Evolutionary conservation across 75 land plant species (phyloP).

Genomic region (Isoetes taiwanensis): DNA sequence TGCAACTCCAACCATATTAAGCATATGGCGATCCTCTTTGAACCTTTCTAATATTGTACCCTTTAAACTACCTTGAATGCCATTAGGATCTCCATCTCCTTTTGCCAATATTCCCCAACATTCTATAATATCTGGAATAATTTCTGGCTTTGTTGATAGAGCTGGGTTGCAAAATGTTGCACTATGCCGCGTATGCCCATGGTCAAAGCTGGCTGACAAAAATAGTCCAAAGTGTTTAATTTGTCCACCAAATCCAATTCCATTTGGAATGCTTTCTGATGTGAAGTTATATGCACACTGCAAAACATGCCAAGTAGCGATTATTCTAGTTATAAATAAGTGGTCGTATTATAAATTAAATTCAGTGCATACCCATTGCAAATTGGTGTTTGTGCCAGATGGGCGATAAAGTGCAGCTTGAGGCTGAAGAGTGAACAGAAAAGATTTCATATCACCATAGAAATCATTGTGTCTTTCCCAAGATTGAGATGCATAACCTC

Average conservation of each 20-base stretch:
- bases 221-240: conserved; percentile 82
- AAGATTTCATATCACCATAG: conserved; percentile 87
- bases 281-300: conserved; percentile 84
- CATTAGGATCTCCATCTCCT: conserved; percentile 16
- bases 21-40: conserved; percentile 91
- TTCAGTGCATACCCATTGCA: conserved; percentile 65
- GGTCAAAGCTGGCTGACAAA: conserved; percentile 60
- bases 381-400: conserved; percentile 59
- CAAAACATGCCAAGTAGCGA: neutral
- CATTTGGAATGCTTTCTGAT: conserved; percentile 83
- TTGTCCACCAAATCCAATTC: conserved; percentile 85
- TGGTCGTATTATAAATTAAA: neutral
- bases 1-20: conserved; percentile 92
- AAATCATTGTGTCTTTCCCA: conserved; percentile 85
- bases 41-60: conserved; percentile 78
- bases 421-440: conserved; percentile 70
- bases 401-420: conserved; percentile 57
- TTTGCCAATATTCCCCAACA: conserved; percentile 68
- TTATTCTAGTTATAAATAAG: neutral
- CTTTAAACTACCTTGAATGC: conserved; percentile 9
- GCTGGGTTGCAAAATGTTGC: conserved; percentile 71
- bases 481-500: conserved; percentile 85
- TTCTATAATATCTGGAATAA: conserved; percentile 65
- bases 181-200: conserved; percentile 51
- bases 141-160: conserved; percentile 32